Conservation (phyloP, 129 eudicot genomes). For the Deinandra increscens region DNA sequence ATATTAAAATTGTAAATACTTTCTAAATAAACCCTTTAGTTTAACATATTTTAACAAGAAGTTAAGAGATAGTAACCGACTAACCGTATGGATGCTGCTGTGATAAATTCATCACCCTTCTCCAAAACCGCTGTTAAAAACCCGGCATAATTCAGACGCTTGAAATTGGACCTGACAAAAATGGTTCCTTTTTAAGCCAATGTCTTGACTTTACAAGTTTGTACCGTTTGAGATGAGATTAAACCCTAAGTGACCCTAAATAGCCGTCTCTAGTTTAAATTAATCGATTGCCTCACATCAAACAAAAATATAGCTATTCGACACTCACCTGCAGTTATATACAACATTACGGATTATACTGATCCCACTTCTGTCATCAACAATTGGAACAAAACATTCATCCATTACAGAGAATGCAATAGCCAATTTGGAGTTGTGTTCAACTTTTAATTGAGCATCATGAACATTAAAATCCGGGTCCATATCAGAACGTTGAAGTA, state of each 20-base stretch:
- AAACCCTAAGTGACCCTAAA: background rate
- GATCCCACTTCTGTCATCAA: conserved; percentile 73
- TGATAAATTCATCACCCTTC: conserved; percentile 66
- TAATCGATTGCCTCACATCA: background rate
- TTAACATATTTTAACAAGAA: conserved; percentile 1
- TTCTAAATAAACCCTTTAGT: background rate
- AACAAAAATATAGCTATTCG: background rate
- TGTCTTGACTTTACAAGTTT: background rate
- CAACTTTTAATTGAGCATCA: conserved; percentile 40
- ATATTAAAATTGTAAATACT: conserved; percentile 7
- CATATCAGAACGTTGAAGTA: conserved; percentile 64
- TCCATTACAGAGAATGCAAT: conserved; percentile 80
- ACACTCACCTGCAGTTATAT: conserved; percentile 81
- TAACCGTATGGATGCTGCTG: conserved; percentile 63
- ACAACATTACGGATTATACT: conserved; percentile 64
- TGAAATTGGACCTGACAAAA: conserved; percentile 69
- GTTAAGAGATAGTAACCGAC: conserved; percentile 43
- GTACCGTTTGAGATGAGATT: background rate
- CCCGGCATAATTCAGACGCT: conserved; percentile 65
- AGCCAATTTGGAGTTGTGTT: conserved; percentile 78
- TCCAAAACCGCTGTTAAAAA: conserved; percentile 70
- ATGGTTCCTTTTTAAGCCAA: conserved; percentile 1
- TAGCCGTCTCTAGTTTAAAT: background rate
- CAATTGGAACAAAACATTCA: conserved; percentile 85
- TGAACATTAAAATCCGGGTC: conserved; percentile 31